Evolutionary conservation across 306 rosid genomes (phyloP).

Genomic region (Prinsepia uniflora): DNA sequence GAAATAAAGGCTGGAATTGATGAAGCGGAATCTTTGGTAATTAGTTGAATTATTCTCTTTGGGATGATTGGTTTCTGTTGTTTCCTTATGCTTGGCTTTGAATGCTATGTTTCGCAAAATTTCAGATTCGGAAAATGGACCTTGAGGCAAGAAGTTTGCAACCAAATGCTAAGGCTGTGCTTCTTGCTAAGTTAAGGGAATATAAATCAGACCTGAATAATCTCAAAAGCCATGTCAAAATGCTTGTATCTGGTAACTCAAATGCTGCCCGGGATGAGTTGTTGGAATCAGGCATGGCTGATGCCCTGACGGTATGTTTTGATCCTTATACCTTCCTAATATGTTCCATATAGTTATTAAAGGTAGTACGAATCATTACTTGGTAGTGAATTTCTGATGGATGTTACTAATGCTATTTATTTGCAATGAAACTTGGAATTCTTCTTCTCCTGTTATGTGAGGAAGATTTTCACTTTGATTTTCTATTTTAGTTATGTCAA

Average conservation of each 20-base stretch:
- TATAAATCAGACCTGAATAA: conserved; percentile 91
- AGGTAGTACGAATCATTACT: background rate
- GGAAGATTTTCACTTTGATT: background rate
- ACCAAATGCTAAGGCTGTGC: conserved; percentile 69
- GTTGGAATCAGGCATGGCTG: conserved; percentile 96
- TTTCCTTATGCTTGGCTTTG: conserved; percentile 13
- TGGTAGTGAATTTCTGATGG: background rate
- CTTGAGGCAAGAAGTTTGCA: conserved; percentile 94
- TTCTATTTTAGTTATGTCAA: background rate
- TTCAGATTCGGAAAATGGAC: conserved; percentile 86
- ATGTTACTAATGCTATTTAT: background rate
- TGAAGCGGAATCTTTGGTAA: conserved; percentile 91
- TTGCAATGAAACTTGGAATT: background rate
- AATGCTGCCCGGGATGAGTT: conserved; percentile 86
- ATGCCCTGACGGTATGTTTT: conserved; percentile 68
- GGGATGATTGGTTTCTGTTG: conserved; percentile 18
- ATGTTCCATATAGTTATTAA: background rate
- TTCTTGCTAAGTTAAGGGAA: conserved; percentile 90
- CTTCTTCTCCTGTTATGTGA: background rate
- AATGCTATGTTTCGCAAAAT: conserved; percentile 20
- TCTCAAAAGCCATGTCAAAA: conserved; percentile 78
- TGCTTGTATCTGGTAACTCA: conserved; percentile 60
- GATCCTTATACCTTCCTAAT: background rate
- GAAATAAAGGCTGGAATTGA: conserved; percentile 80
- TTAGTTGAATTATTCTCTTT: conserved; percentile 16